A percentile compares a stretch with the other conserved stretches of the same genome.
These are phyloP conservation scores for Copromyces sp. DNA, from an alignment of 495 filamentous ascomycete genomes.

Conservation along the genomic window DNA sequence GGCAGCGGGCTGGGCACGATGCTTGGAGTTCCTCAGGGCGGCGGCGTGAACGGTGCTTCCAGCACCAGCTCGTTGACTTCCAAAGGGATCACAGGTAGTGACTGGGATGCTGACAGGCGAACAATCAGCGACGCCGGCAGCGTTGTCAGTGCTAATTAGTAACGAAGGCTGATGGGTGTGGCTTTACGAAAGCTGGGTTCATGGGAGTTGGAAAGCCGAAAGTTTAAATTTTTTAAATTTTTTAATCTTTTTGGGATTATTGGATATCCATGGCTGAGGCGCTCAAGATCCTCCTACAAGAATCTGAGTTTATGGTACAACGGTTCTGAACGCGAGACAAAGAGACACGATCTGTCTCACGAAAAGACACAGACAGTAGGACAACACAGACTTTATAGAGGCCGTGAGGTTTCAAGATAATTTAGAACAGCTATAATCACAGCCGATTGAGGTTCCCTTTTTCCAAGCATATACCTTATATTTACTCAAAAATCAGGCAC, in stretches of 20 bases:
- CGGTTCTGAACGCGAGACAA: background rate
- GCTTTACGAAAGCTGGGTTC: background rate
- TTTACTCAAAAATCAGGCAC: background rate
- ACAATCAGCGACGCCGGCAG: slow-evolving; percentile 23
- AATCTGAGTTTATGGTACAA: background rate
- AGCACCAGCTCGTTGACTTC: slow-evolving; percentile 4
- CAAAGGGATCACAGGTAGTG: slow-evolving; percentile 14
- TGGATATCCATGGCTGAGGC: background rate
- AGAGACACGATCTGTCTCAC: background rate
- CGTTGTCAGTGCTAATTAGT: slow-evolving; percentile 9
- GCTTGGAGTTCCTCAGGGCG: slow-evolving; percentile 37
- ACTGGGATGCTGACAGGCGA: slow-evolving; percentile 19
- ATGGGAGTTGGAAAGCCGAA: background rate
- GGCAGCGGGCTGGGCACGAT: slow-evolving; percentile 38
- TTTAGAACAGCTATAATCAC: background rate
- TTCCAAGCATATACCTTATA: background rate
- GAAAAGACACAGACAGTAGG: background rate
- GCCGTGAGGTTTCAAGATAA: background rate
- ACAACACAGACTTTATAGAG: background rate
- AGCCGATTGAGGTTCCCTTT: background rate
- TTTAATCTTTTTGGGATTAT: background rate
- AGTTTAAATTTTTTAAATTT: background rate
- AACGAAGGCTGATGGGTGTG: background rate
- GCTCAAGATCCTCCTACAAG: background rate
- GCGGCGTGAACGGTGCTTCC: slow-evolving; percentile 20